Evolutionary conservation across 2,329 filamentous ascomycete species (phyloP), one percentile per base, ranked within the genome.

Genomic region (Bisporella sp.): DNA sequence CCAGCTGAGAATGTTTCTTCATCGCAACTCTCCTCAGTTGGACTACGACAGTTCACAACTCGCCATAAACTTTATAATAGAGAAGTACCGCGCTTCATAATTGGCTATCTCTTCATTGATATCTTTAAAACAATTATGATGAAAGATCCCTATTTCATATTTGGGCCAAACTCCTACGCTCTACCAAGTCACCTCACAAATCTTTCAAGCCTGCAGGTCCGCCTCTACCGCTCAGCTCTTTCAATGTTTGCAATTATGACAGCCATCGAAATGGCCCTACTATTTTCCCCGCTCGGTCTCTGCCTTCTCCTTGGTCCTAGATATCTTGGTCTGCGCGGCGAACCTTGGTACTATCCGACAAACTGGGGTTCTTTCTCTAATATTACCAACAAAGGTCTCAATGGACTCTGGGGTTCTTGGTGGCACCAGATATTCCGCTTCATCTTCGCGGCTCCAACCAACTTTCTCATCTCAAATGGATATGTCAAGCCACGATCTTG

Each of bases 341-440:
- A 78, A 60, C 61, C 78, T 2, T 85, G 79, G 78, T 71, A 83
- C 54, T 85, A 85, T 60, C 72, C 78, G 0, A 71, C 76, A n/a
- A 66, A 69, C 9, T 85, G 77, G 68, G 81, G 81, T 0, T 72
- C 72, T 21, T 70, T 77, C 49, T 59, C 60, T 0, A 68, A 73
- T 30, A 73, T 91, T 2, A 68, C 84, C 8, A 79, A 89, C 54
- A 73, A 80, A 52, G 91, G 92, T 0, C 72, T 96, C 2, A 76
- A 79, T 1, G 91, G 90, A 1, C 86, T 85, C 69, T 97, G 92
- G 92, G 84, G 87, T 42, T 75, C 73, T 28, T 92, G 82, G 76
- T 96, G 92, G 92, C 92, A 97, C 66, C 91, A 96, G 68, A 84
- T 85, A 3, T 95, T 96, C 69, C 85, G 90, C 1, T 77, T 82